Base-by-base conservation (phyloP, 208 protist genomes). In the Crithidia bombi region DNA sequence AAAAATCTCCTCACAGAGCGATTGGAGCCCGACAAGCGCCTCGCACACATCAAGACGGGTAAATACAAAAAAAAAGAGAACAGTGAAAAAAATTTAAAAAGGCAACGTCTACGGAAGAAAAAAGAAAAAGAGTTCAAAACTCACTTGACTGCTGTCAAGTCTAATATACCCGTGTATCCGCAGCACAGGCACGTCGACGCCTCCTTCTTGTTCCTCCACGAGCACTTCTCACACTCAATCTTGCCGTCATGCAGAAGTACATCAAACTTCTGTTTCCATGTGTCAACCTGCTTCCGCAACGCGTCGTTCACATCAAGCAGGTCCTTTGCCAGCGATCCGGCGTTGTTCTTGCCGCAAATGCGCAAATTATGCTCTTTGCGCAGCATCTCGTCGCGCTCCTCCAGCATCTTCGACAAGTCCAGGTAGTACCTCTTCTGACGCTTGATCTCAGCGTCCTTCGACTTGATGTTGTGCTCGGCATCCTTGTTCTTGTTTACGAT, bases 141-240 rank as follows among this genome's bases (percentile, higher is more conserved):
- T 61, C 21, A 57, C 30, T 35, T 67, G n/a, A 57, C 19, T 23
- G 63, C 14, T 5, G 55, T 62, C 39, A 71, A 36, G 21, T 75
- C 69, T 49, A 84, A 28, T 58, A 73, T 12, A 73, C 69, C 55
- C 17, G 67, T 44, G 67, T 89, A 78, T 0, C 85, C 86, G 52
- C 89, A 92, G 76, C 89, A 94, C 23, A 78, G 65, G 59, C 89
- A 94, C 46, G 76, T 65, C 6, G 43, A 67, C 21, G 73, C 69
- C 12, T 87, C 78, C 39, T 72, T 72, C 33, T 56, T 65, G 47
- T 91, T 92, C 56, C 69, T 69, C 85, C 86, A 92, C 19, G 54
- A 78, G 62, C 89, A 91, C 44, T 73, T 68, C 59, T 92, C 89
- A 54, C 89, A 94, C 73, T 94, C 86, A 14, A 92, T 38, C 61